phyloP scores from a whole-genome alignment of 2,329 filamentous ascomycete species.

The Cryphonectria carpinicola region DNA sequence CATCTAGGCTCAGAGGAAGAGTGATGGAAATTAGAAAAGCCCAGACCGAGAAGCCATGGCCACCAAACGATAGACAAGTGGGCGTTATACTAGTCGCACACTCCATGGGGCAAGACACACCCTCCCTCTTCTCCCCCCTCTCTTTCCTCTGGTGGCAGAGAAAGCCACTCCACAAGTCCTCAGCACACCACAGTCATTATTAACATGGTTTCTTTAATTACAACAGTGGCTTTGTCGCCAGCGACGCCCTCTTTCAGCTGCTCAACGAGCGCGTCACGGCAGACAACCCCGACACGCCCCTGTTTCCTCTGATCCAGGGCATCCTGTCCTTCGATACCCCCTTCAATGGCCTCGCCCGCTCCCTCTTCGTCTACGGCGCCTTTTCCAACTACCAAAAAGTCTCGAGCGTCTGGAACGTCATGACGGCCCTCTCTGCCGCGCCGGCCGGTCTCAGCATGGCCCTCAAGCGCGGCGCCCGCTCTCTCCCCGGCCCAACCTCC shows the following conservation, averaged over 20 bases:
- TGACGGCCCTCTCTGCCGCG: slow-evolving; percentile 57
- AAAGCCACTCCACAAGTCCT: background rate
- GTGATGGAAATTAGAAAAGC: slow-evolving; percentile 79
- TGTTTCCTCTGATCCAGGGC: slow-evolving; percentile 82
- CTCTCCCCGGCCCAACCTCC: slow-evolving; percentile 30
- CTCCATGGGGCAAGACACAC: slow-evolving; percentile 66
- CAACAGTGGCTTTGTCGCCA: slow-evolving; percentile 75
- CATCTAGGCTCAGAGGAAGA: slow-evolving; percentile 72
- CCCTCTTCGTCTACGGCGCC: slow-evolving; percentile 64
- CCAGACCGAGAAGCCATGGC: slow-evolving; percentile 71
- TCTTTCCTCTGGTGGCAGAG: slow-evolving; percentile 4
- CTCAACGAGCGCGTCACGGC: slow-evolving; percentile 61
- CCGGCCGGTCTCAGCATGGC: slow-evolving; percentile 49
- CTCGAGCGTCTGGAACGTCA: slow-evolving; percentile 59
- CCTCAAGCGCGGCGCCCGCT: slow-evolving; percentile 36
- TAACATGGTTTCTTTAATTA: slow-evolving; percentile 9
- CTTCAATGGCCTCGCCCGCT: slow-evolving; percentile 67
- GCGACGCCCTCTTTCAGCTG: slow-evolving; percentile 76
- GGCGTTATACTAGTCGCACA: slow-evolving; percentile 81
- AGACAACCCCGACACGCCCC: slow-evolving; percentile 38
- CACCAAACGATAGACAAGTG: slow-evolving; percentile 79
- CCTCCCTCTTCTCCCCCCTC: background rate
- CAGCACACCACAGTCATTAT: background rate
- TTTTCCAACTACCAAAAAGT: slow-evolving; percentile 64
- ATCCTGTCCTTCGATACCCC: slow-evolving; percentile 86